Conservation (phyloP, 352 stramenopile species). For the Phytophthora fragariae region DNA sequence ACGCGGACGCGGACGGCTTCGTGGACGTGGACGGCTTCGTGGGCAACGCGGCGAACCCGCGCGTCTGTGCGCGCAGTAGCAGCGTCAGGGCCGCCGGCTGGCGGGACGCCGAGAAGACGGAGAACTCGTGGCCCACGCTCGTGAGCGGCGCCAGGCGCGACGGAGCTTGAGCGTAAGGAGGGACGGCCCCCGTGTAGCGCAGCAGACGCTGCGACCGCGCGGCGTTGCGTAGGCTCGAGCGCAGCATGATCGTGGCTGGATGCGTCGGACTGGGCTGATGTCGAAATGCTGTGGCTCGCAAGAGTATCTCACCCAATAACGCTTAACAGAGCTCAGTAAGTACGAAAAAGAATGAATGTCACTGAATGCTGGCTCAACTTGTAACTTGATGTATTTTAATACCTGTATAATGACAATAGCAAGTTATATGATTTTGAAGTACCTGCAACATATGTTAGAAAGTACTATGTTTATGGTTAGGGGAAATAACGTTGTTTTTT, state of each 20-base stretch:
- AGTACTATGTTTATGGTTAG: too few relatives aligned
- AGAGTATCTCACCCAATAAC: constrained; percentile 9
- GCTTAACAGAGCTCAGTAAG: too few relatives aligned
- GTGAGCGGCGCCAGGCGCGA: constrained; percentile 17
- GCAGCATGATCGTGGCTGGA: constrained; percentile 39
- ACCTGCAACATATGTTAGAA: too few relatives aligned
- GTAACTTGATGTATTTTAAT: too few relatives aligned
- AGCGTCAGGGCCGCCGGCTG: constrained; percentile 23
- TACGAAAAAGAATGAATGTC: too few relatives aligned
- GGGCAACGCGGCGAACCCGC: constrained; percentile 57
- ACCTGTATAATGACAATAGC: too few relatives aligned
- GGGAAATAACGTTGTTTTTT: too few relatives aligned
- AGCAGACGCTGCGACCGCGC: constrained; percentile 47
- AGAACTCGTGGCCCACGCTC: constrained; percentile 22
- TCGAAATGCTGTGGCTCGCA: constrained; percentile 37
- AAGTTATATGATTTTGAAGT: too few relatives aligned
- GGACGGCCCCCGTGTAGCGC: constrained; percentile 21
- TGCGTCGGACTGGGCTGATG: constrained; percentile 12
- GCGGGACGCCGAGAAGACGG: constrained; percentile 6
- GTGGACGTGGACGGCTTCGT: constrained; percentile 35
- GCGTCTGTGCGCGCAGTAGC: constrained; percentile 32
- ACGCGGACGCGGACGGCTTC: background rate
- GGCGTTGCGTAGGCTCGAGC: constrained; percentile 50
- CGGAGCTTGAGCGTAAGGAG: constrained; percentile 19
- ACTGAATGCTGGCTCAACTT: too few relatives aligned